Evolutionary conservation across 2,329 filamentous ascomycete genomes (phyloP).

Genomic region (Phialemoniopsis sp.): DNA sequence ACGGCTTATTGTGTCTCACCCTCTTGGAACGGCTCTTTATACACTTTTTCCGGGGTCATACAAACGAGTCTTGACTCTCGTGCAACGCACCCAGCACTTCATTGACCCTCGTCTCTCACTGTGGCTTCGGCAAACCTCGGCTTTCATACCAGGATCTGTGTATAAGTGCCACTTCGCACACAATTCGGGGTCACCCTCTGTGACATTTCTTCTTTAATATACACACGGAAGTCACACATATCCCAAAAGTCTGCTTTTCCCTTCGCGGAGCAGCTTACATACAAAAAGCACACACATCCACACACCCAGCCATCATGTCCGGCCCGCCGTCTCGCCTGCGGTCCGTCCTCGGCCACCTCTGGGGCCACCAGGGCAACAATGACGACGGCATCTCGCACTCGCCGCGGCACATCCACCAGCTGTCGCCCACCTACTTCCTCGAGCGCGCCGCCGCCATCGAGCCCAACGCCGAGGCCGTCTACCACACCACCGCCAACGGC

Average conservation of each 20-base stretch:
- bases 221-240: too few species aligned
- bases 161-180: too few species aligned
- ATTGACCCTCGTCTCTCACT: constrained; percentile 8
- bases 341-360: constrained; percentile 49
- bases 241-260: too few species aligned
- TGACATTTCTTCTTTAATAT: too few species aligned
- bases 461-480: constrained; percentile 78
- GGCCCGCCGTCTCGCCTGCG: constrained; percentile 56
- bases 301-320: constrained; percentile 46
- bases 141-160: neutral
- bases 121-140: neutral
- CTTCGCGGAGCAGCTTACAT: too few species aligned
- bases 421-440: constrained; percentile 80
- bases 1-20: too few species aligned
- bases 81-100: constrained; percentile 14
- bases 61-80: constrained; percentile 11
- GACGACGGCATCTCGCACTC: constrained; percentile 36
- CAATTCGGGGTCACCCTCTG: too few species aligned
- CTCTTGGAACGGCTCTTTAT: too few species aligned
- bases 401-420: constrained; percentile 73
- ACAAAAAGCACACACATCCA: too few species aligned
- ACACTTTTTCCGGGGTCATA: neutral
- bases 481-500: constrained; percentile 78
- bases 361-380: constrained; percentile 10
- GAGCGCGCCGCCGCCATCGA: constrained; percentile 85